phyloP scores from a whole-genome alignment of 108 stramenopile species.

The Bacterosira constricta region DNA sequence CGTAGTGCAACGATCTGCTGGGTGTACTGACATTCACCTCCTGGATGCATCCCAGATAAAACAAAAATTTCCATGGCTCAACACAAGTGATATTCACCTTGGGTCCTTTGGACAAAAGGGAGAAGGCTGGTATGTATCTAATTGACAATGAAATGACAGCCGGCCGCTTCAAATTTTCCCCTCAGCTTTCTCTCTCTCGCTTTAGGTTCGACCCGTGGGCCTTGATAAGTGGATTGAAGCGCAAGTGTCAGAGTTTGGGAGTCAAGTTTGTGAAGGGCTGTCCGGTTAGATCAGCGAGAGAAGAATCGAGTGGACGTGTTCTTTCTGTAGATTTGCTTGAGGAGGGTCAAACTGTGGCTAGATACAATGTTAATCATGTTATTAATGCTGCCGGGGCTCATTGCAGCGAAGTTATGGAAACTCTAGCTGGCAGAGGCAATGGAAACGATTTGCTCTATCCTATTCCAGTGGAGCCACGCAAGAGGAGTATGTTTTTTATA shows the following conservation, averaged over 20 bases:
- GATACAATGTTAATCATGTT: slow-evolving; percentile 51
- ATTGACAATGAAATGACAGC: too few species aligned
- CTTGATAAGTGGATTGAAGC: slow-evolving; percentile 49
- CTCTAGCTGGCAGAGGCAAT: slow-evolving; percentile 16
- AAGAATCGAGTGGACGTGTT: slow-evolving; percentile 36
- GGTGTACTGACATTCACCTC: slow-evolving; percentile 45
- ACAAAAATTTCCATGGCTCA: slow-evolving; percentile 68
- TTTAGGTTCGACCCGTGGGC: slow-evolving; percentile 85
- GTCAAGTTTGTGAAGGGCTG: slow-evolving; percentile 49
- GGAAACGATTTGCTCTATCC: slow-evolving; percentile 28
- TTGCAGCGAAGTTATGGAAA: slow-evolving; percentile 49
- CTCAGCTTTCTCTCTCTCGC: too few species aligned
- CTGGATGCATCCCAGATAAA: slow-evolving; percentile 42
- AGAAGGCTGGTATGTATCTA: slow-evolving; percentile 83
- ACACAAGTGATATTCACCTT: slow-evolving; percentile 57
- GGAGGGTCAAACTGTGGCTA: not conserved
- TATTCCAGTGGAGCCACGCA: slow-evolving; percentile 70
- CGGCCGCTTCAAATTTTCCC: too few species aligned
- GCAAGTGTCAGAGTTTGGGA: slow-evolving; percentile 54
- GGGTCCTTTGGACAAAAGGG: slow-evolving; percentile 59
- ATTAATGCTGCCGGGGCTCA: slow-evolving; percentile 76
- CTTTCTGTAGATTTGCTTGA: slow-evolving; percentile 41
- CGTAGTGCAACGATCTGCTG: slow-evolving; percentile 41
- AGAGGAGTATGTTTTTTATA: slow-evolving; percentile 74
- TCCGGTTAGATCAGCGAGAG: slow-evolving; percentile 27